A percentile compares a stretch with the other conserved stretches of the same genome.
These are phyloP conservation scores for Pterula multifida DNA, from an alignment of 1,284 basidiomycete species.

Conservation along the genomic window DNA sequence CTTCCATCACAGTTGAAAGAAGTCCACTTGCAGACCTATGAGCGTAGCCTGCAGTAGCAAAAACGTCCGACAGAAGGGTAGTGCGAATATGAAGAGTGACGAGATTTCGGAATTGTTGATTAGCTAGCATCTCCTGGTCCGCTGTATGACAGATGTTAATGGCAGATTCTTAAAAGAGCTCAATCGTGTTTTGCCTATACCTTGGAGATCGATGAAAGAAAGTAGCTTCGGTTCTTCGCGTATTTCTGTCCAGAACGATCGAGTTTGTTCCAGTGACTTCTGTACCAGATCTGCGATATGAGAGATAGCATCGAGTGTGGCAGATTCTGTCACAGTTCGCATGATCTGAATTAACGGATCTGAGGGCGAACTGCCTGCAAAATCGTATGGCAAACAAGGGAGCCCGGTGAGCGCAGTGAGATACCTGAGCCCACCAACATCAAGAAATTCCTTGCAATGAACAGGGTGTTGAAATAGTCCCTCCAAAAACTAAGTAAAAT, in stretches of 20 bases:
- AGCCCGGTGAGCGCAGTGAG: constrained; percentile 72
- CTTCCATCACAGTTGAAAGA: constrained; percentile 63
- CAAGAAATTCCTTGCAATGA: constrained; percentile 87
- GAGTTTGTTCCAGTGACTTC: constrained; percentile 58
- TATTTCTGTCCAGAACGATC: constrained; percentile 56
- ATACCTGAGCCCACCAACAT: constrained; percentile 62
- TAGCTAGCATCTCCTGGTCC: constrained; percentile 40
- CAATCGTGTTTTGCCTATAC: too few relatives aligned
- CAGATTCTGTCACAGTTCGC: constrained; percentile 80
- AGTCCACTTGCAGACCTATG: constrained; percentile 71
- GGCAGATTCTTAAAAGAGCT: constrained; percentile 1
- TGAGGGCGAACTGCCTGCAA: constrained; percentile 70
- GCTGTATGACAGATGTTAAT: constrained; percentile 18
- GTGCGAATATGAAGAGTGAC: constrained; percentile 71
- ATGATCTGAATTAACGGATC: constrained; percentile 84
- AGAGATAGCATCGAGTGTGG: constrained; percentile 65
- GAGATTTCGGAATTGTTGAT: constrained; percentile 64
- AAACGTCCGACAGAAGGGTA: constrained; percentile 81
- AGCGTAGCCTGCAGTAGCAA: constrained; percentile 77
- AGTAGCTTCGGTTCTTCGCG: constrained; percentile 47
- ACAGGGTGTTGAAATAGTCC: constrained; percentile 87
- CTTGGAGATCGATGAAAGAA: constrained; percentile 41
- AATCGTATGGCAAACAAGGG: constrained; percentile 86
- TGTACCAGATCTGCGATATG: constrained; percentile 67
- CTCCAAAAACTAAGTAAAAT: constrained; percentile 84